Base-by-base conservation (phyloP, 2,329 filamentous ascomycete genomes). In the Dactylellina parvicollis region DNA sequence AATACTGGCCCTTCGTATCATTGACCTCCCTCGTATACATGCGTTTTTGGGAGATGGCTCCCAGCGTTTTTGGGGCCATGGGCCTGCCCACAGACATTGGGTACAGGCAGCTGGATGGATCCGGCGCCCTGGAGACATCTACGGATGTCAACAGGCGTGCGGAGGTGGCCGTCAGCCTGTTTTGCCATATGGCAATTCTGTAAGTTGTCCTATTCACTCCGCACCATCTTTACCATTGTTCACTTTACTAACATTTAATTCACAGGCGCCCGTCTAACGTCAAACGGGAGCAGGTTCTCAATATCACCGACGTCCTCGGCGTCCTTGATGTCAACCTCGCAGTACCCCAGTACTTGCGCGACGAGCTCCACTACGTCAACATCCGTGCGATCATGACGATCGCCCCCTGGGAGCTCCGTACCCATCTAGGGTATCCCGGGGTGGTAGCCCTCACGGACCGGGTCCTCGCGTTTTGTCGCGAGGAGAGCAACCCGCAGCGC, bases 301-400 rank as follows among this genome's bases (percentile, higher is more conserved):
- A 40, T 0, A 54, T 64, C 24, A 26, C 38, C 0, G 69, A 73
- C 30, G 28, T 73, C 14, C 30, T 46, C 5, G 12, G 36, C 7
- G 34, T 28, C 7, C 30, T 73, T 5, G 47, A 42, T 32, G 18
- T 26, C 8, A 73, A 73, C 14, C 36, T 73, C n/a, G 16, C 7
- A 16, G 69, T 73, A 8, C 69, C 69, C 3, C 18, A 38, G 0
- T 60, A 66, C 32, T 52, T 73, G 18, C 69, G 69, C 2, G 49
- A 65, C 18, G 60, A 66, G 30, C 54, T 73, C 5, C 69, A 73
- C 34, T 73, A 73, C 47, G 66, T 73, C 69, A 73, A 73, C 38
- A 26, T 73, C 22, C 60, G 69, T 1, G 66, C 69, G 0, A 61
- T 73, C 28, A 73, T 73, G 69, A 66, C 60, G 8, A 42, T 73